Evolutionary conservation across 768 basidiomycete species (phyloP), one percentile per base, ranked within the genome.

Genomic region (Kockovaella imperatae): DNA sequence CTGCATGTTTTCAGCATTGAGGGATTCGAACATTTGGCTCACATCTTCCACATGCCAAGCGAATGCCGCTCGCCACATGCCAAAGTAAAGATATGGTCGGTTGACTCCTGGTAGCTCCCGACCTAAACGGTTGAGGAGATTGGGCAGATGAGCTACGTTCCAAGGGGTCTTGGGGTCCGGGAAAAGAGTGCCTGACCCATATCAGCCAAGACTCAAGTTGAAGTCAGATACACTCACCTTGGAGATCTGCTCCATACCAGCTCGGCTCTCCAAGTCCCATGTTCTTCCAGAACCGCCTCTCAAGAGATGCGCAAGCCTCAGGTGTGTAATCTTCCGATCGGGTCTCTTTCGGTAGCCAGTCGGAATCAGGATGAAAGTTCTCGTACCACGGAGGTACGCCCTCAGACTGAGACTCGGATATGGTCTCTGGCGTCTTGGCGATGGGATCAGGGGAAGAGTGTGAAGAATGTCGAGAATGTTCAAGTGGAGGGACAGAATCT

Each of bases 51-150:
- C 95, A 61, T 99, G 95, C 93, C 95, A 99, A 0, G 90, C 87
- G 72, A 97, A 97, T 0, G 89, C 89, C 20, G 93, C 93, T 42
- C 90, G 78, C 95, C 95, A 99, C 91, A 96, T 97, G 55, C 95
- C 95, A 68, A 91, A 97, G 72, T 97, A 97, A 2, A 97, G 79
- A 68, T 97, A 97, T 0, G 93, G 93, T 2, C 89, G 84, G 64
- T 97, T 97, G 40, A 99, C 95, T 7, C 95, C 95, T 0, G 93
- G 91, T 23, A 99, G 75, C 32, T 83, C 79, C 44, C 83, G 79
- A 31, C 76, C 73, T 5, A 81, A 76, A 3, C 89, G 82, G 8
- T 83, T 82, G 20, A 99, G 79, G 2, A 87, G 77, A 31, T 91
- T 95, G 25, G 83, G 83, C 10, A 99, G 79, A 67, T 82, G 77